Conservation (phyloP, 2,329 filamentous ascomycete species). For the Claviceps digitariae region DNA sequence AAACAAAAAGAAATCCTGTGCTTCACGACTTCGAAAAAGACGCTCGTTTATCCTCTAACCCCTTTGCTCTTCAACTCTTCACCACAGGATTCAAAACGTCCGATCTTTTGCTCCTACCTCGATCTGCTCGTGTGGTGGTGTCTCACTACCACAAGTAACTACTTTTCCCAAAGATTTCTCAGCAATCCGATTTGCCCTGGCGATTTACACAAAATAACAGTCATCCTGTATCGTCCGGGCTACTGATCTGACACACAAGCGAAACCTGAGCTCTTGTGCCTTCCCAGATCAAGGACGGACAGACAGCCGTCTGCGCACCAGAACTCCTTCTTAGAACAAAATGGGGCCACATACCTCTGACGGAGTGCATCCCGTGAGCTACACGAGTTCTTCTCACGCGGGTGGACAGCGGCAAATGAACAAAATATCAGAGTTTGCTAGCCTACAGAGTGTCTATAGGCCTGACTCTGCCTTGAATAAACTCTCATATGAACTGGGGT, state of each 20-base stretch:
- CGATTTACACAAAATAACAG: not conserved
- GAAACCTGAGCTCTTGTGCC: not conserved
- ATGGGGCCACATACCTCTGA: constrained; percentile 19
- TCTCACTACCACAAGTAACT: not conserved
- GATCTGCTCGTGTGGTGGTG: not conserved
- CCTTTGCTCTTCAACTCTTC: not conserved
- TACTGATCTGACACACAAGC: not conserved
- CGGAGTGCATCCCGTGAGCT: constrained; percentile 17
- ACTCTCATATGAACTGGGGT: constrained; percentile 12
- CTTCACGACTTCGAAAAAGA: not conserved
- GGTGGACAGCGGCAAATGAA: constrained; percentile 14
- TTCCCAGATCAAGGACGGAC: not conserved
- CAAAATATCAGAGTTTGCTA: constrained; percentile 14
- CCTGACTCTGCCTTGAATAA: constrained; percentile 11
- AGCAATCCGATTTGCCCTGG: not conserved
- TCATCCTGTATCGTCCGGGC: not conserved
- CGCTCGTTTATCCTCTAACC: not conserved
- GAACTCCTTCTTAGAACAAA: constrained; percentile 7
- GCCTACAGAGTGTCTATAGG: constrained; percentile 13
- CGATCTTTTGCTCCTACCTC: not conserved
- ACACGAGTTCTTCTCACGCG: constrained; percentile 16
- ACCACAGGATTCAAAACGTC: not conserved
- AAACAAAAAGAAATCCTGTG: not conserved
- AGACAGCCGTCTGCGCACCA: constrained; percentile 1
- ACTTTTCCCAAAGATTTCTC: not conserved